phyloP scores from a whole-genome alignment of 108 stramenopile species.

The Fragilariopsis cylindrus region DNA sequence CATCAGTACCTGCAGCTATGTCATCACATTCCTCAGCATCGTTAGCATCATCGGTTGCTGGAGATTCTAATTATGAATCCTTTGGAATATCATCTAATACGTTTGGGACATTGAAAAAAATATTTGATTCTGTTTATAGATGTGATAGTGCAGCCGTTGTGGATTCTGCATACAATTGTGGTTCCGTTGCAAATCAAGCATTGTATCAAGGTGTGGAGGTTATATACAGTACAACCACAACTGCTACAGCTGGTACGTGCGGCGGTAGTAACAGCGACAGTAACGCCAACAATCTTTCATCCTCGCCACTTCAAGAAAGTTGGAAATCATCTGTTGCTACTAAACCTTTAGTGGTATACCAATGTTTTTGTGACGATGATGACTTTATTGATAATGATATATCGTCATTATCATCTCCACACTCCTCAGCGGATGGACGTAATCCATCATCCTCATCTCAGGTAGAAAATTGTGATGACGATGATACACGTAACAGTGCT shows the following conservation, averaged over 20 bases:
- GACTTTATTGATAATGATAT: background rate
- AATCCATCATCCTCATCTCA: background rate
- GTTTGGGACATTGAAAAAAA: background rate
- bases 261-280: background rate
- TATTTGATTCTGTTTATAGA: slow-evolving; percentile 5
- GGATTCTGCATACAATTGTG: background rate
- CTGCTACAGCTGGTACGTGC: background rate
- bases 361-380: slow-evolving; percentile 8
- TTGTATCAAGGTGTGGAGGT: slow-evolving; percentile 16
- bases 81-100: no score
- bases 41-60: no score
- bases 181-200: slow-evolving; percentile 1
- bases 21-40: no score
- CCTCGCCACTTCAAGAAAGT: no score
- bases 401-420: background rate
- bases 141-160: slow-evolving; percentile 13
- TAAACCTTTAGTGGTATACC: background rate
- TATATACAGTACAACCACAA: background rate
- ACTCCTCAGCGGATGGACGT: background rate
- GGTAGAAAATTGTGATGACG: background rate
- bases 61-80: no score
- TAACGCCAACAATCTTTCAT: no score
- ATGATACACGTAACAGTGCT: background rate
- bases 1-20: no score
- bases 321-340: slow-evolving; percentile 2